Percentiles rank a stretch among this genome's conserved stretches.
Conservation (phyloP, 108 stramenopile species). For the Discostella pseudostelligera region DNA sequence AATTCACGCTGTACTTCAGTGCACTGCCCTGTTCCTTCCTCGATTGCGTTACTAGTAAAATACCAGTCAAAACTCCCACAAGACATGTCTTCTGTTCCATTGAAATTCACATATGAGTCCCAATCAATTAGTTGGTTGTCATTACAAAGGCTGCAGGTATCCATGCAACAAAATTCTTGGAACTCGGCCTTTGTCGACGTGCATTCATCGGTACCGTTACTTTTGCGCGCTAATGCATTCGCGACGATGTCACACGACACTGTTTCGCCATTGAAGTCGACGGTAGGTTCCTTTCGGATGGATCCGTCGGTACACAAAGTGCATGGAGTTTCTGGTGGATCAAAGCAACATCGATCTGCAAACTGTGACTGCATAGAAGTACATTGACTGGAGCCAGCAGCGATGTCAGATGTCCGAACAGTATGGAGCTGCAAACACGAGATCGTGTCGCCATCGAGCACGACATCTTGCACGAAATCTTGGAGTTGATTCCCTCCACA, state of each 20-base stretch:
- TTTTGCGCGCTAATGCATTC: conserved; percentile 27
- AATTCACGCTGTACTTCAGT: conserved; percentile 21
- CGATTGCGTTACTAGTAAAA: conserved; percentile 37
- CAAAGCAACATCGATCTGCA: conserved; percentile 41
- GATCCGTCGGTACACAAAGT: conserved; percentile 33
- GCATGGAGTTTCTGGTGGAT: conserved; percentile 35
- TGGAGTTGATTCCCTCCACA: conserved; percentile 32
- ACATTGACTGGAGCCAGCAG: conserved; percentile 20
- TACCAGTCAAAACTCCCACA: conserved; percentile 52
- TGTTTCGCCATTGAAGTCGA: conserved; percentile 38
- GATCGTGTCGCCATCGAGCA: conserved; percentile 36
- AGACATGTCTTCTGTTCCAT: conserved; percentile 24
- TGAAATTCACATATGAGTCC: conserved; percentile 42
- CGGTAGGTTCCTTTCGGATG: conserved; percentile 25
- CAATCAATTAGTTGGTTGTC: conserved; percentile 37
- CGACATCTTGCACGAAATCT: conserved; percentile 32
- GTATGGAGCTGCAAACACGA: conserved; percentile 44
- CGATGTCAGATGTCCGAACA: conserved; percentile 32
- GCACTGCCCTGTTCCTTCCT: conserved; percentile 38
- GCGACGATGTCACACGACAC: conserved; percentile 37
- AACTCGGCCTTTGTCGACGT: conserved; percentile 24
- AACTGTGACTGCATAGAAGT: conserved; percentile 31
- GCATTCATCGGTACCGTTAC: conserved; percentile 48
- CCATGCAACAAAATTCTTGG: conserved; percentile 41
- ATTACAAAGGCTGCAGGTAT: conserved; percentile 38